A percentile compares a stretch with the other conserved stretches of the same genome.
Evolutionary conservation across 768 basidiomycete species (phyloP).

Genomic region (Pholiota microspora): DNA sequence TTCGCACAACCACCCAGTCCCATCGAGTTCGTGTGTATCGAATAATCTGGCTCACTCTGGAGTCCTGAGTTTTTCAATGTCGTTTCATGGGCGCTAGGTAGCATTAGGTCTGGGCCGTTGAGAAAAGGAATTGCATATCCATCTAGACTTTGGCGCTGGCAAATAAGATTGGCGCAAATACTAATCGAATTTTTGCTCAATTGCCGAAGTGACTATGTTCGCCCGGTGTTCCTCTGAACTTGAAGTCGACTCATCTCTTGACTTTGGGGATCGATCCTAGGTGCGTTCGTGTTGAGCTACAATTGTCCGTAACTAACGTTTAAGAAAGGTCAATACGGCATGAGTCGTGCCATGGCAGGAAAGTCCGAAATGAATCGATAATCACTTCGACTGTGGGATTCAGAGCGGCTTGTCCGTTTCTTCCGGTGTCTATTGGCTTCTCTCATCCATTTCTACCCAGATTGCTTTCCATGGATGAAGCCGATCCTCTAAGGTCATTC

Average conservation of each 20-base stretch:
- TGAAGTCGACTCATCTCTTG: no score
- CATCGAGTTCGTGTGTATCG: not conserved
- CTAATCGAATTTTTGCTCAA: no score
- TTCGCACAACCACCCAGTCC: not conserved
- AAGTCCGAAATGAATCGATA: not conserved
- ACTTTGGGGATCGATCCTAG: no score
- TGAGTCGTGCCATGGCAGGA: no score
- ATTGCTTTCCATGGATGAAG: no score
- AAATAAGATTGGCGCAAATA: not conserved
- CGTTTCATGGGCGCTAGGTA: not conserved
- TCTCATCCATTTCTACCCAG: no score
- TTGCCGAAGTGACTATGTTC: no score
- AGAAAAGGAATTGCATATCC: not conserved
- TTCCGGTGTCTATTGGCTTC: no score
- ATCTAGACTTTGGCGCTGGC: not conserved
- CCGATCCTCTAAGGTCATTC: slow-evolving; percentile 3
- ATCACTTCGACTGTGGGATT: slow-evolving; percentile 3
- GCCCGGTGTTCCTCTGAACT: no score
- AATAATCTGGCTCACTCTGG: slow-evolving; percentile 6
- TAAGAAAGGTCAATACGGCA: no score
- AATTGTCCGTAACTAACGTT: no score
- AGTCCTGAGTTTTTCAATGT: not conserved
- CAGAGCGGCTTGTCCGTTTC: no score
- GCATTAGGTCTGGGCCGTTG: slow-evolving; percentile 2
- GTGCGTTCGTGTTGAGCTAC: not conserved